Evolutionary conservation across 2,329 filamentous ascomycete genomes (phyloP), one percentile per base, ranked within the genome.

Genomic region (Pyrenophora seminiperda): DNA sequence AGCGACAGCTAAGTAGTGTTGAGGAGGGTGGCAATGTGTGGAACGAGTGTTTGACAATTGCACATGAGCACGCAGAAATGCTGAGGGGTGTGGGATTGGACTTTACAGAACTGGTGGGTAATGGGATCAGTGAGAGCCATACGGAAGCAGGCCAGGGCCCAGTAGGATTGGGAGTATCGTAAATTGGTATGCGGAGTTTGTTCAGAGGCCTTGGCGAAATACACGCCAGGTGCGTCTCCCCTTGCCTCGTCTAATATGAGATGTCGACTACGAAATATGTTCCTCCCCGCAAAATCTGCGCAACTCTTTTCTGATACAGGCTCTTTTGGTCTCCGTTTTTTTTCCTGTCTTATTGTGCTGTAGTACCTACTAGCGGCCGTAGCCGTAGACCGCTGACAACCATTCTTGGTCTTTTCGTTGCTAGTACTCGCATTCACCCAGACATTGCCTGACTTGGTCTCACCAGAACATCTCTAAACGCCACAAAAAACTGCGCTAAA

Each of bases 41-140:
- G 90, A 83, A 82, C 44, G 83, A 89, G 65, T 97, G 94, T 74
- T 86, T 97, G 77, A 84, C 88, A 34, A 83, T 89, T 59, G 91
- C 93, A 4, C 87, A 84, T 70, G 84, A 88, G 44, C 92, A 97
- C 74, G 90, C 90, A 0, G 81, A 79, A 50, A 85, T 94, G 78
- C 77, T 99, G 50, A 82, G 83, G 5, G 90, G 95, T 53, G 92
- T 97, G 17, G 92, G 92, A 0, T 76, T 99, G 24, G 93, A 99
- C 72, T 97, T 99, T 69, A 84, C 83, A 47, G 90, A 90, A 59
- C 74, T 97, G 47, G 86, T 97, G 11, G 90, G 88, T 5, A 69
- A 53, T 39, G 60, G 58, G 0, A 48, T 65, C 5, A 51, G 46
- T 2, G 63, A 62, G 13, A 52, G 20, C 4, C 56, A 51, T 2